phyloP scores from a whole-genome alignment of 257 asterid species.

The Nicotiana benthamiana region DNA sequence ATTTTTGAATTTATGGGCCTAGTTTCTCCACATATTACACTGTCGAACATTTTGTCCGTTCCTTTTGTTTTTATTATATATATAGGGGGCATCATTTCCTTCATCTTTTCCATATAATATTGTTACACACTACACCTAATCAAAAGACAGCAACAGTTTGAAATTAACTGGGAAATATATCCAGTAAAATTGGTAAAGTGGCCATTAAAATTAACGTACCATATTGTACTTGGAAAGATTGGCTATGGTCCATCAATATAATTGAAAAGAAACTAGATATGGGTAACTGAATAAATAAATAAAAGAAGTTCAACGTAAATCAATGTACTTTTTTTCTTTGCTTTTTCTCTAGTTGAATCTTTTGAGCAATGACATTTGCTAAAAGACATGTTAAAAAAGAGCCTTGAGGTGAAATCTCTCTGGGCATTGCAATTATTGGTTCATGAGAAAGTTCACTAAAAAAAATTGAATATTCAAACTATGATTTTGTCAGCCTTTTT shows the following conservation, averaged over 20 bases:
- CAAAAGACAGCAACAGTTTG: neutral
- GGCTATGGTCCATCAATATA: neutral
- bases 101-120: too few relatives aligned
- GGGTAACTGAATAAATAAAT: neutral
- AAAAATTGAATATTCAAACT: neutral
- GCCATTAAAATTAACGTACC: neutral
- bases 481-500: neutral
- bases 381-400: slow-evolving; percentile 1
- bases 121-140: too few relatives aligned
- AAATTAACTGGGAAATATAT: neutral
- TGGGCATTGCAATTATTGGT: neutral
- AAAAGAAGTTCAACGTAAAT: too few relatives aligned
- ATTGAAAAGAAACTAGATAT: neutral
- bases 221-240: neutral
- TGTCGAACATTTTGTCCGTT: too few relatives aligned
- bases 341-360: neutral
- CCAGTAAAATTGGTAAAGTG: neutral
- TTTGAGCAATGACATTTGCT: slow-evolving; percentile 1
- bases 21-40: too few relatives aligned
- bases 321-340: neutral
- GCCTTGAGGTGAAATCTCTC: slow-evolving; percentile 1
- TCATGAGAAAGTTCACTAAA: neutral
- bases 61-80: too few relatives aligned
- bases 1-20: too few relatives aligned
- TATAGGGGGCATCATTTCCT: too few relatives aligned